Base-by-base conservation (phyloP, 148 eudicot species). In the Fagopyrum homotropicum region DNA sequence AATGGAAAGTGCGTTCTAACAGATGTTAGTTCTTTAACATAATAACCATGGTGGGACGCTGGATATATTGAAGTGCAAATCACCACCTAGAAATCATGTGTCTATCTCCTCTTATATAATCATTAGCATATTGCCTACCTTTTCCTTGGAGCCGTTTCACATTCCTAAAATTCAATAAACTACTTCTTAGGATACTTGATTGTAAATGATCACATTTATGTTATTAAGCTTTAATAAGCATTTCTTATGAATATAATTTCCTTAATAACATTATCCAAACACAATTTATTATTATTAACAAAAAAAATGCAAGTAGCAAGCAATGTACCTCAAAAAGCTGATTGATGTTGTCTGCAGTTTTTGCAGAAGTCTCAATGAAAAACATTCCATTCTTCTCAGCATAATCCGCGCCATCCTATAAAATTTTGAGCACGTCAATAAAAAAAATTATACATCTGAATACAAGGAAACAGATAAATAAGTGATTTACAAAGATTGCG, bases 301-400 rank as follows among this genome's bases (percentile, higher is more conserved):
- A 48, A 9, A 48, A 22, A 22, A 22, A 22, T 22, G 26, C 40
- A 35, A 35, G 16, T 11, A 30, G 8, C 69, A 61, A 45, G 1
- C 4, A 6, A 70, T 70, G 40, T 80, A 94, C 98, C 98, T 94
- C 97, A 80, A 94, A 94, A 57, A 94, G 86, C 83, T 90, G 92
- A 77, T 94, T 94, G 76, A 94, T 92, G 80, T 94, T 94, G 79
- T 94, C 98, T 55, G 98, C 98, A 1, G 98, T 94, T 82, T 94
- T 94, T 45, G 98, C 98, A 81, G 98, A 94, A 68, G 98, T 94
- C 83, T 94, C 98, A 22, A 94, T 94, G 71, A 91, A 94, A 79
- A 92, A 94, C 98, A 94, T 94, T 54, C 97, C 96, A 75, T 94
- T 94, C 86, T 89, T 92, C 83, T 92, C 97, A 0, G 98, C 98